These are phyloP conservation scores for Alternaria sp. DNA, from an alignment of 2,329 filamentous ascomycete genomes.

Conservation along the genomic window DNA sequence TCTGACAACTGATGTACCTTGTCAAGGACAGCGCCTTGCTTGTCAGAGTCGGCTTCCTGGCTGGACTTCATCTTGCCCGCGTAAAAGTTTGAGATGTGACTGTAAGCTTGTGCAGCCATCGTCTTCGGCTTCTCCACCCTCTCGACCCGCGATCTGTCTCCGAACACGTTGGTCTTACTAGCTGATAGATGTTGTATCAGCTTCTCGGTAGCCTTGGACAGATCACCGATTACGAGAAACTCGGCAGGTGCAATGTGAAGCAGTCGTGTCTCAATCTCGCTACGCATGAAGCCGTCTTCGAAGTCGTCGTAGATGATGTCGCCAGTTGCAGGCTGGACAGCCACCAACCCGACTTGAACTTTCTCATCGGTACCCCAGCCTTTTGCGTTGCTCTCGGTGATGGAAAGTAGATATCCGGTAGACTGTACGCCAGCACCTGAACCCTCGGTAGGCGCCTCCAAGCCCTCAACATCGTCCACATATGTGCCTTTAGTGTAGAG, in stretches of 20 bases:
- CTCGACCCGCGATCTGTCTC: slow-evolving; percentile 87
- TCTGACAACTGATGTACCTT: slow-evolving; percentile 87
- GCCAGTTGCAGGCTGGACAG: slow-evolving; percentile 93
- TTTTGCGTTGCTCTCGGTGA: slow-evolving; percentile 85
- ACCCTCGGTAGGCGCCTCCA: slow-evolving; percentile 62
- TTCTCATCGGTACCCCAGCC: slow-evolving; percentile 88
- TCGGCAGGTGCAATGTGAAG: slow-evolving; percentile 96
- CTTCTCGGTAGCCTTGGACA: slow-evolving; percentile 92
- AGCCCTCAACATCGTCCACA: slow-evolving; percentile 87
- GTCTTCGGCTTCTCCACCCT: slow-evolving; percentile 78
- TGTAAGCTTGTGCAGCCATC: slow-evolving; percentile 83
- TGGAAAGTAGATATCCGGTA: slow-evolving; percentile 89
- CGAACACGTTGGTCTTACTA: slow-evolving; percentile 88
- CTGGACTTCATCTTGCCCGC: slow-evolving; percentile 77
- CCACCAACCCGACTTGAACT: slow-evolving; percentile 88
- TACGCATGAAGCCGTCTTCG: slow-evolving; percentile 96
- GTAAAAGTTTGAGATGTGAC: slow-evolving; percentile 92
- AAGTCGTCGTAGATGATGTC: slow-evolving; percentile 97
- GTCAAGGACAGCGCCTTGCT: slow-evolving; percentile 71
- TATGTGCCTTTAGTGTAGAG: slow-evolving; percentile 99
- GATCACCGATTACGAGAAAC: slow-evolving; percentile 88
- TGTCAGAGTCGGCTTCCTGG: slow-evolving; percentile 43
- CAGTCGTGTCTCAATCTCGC: slow-evolving; percentile 93
- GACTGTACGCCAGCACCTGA: slow-evolving; percentile 65
- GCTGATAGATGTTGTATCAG: slow-evolving; percentile 88